Evolutionary conservation across 768 basidiomycete genomes (phyloP).

Genomic region (Mycena vulgaris): DNA sequence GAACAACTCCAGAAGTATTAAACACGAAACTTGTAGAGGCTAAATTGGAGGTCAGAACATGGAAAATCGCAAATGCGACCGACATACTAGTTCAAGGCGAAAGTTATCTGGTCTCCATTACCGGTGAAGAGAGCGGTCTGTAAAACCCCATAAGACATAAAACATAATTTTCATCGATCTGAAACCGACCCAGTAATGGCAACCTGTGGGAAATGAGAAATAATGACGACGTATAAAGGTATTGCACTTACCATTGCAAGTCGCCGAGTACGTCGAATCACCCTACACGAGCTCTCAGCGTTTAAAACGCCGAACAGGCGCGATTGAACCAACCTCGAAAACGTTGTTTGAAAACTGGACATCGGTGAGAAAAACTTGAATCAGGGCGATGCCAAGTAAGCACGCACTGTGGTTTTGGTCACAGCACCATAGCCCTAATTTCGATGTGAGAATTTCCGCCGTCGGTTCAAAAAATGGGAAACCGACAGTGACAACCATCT

Average conservation of each 20-base stretch:
- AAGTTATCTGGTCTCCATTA: constrained; percentile 43
- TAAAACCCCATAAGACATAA: not conserved
- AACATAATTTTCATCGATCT: constrained; percentile 1
- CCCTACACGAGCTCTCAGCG: constrained; percentile 8
- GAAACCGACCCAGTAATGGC: constrained; percentile 31
- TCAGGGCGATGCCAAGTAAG: not conserved
- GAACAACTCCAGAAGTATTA: too few relatives aligned
- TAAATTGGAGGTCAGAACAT: not conserved
- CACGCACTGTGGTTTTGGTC: constrained; percentile 40
- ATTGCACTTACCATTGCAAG: constrained; percentile 38
- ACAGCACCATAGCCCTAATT: constrained; percentile 41
- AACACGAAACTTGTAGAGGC: constrained; percentile 31
- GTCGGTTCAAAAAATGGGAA: not conserved
- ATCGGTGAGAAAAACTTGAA: not conserved
- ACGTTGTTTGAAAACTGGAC: constrained; percentile 41
- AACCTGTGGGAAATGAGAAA: constrained; percentile 3
- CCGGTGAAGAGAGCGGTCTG: constrained; percentile 41
- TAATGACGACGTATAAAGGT: not conserved
- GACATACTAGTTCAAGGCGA: constrained; percentile 42
- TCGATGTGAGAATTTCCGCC: not conserved
- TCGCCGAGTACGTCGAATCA: constrained; percentile 38
- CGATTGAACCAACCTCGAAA: constrained; percentile 36
- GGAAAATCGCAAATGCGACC: not conserved
- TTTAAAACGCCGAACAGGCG: not conserved
- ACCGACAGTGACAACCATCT: constrained; percentile 44